A percentile compares a stretch with the other conserved stretches of the same genome.
Evolutionary conservation across 345 rosid species (phyloP).

Genomic region (rapeseed (Brassica napus)): Da-Ae NC_063435.1:25720501-25721000

Average conservation of each 20-base stretch:
- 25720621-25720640: constrained; percentile 16
- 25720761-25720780: constrained; percentile 85
- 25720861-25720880: constrained; percentile 81
- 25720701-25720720: constrained; percentile 47
- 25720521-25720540: constrained; percentile 72
- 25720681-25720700: constrained; percentile 26
- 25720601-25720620: constrained; percentile 42
- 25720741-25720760: constrained; percentile 79
- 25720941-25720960: background rate
- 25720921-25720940: constrained; percentile 55
- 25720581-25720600: constrained; percentile 67
- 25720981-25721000: constrained; percentile 4
- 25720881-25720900: constrained; percentile 85
- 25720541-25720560: constrained; percentile 86
- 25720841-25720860: constrained; percentile 76
- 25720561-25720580: constrained; percentile 95
- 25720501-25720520: constrained; percentile 73
- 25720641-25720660: constrained; percentile 43
- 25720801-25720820: constrained; percentile 89
- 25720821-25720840: constrained; percentile 72
- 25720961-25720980: constrained; percentile 3
- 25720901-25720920: constrained; percentile 92
- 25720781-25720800: constrained; percentile 76
- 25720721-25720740: constrained; percentile 64
- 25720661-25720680: constrained; percentile 34